Evolutionary conservation across 345 rosid genomes (phyloP).

Genomic region (Eucalyptus decipiens): DNA sequence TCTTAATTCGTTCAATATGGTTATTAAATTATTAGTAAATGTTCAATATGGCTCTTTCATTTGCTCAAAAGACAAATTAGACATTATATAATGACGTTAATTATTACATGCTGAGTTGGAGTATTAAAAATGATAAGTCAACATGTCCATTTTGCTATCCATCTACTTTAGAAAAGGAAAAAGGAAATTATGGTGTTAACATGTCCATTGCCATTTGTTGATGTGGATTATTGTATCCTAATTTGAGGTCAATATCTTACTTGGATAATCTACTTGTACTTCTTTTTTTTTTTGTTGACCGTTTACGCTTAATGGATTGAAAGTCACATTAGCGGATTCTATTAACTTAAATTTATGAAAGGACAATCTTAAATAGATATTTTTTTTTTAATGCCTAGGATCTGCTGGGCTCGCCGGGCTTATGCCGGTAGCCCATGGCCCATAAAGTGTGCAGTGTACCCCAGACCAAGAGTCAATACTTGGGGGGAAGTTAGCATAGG

Average conservation of each 20-base stretch:
- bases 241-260: background rate
- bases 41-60: background rate
- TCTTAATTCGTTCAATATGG: background rate
- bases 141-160: background rate
- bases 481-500: too few species aligned
- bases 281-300: background rate
- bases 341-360: background rate
- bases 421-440: too few species aligned
- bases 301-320: background rate
- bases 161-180: background rate
- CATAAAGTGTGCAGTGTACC: too few species aligned
- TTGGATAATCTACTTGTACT: background rate
- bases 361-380: background rate
- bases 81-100: background rate
- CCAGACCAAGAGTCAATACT: too few species aligned
- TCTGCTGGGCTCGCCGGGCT: too few species aligned
- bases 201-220: background rate
- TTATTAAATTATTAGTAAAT: background rate
- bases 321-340: fast-evolving
- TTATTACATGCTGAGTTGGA: background rate
- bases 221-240: background rate
- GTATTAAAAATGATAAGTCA: background rate
- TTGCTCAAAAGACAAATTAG: background rate
- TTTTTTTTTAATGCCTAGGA: background rate
- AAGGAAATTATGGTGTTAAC: background rate